phyloP scores from a whole-genome alignment of 495 filamentous ascomycete species.

The Chaetomidium leptoderma region DNA sequence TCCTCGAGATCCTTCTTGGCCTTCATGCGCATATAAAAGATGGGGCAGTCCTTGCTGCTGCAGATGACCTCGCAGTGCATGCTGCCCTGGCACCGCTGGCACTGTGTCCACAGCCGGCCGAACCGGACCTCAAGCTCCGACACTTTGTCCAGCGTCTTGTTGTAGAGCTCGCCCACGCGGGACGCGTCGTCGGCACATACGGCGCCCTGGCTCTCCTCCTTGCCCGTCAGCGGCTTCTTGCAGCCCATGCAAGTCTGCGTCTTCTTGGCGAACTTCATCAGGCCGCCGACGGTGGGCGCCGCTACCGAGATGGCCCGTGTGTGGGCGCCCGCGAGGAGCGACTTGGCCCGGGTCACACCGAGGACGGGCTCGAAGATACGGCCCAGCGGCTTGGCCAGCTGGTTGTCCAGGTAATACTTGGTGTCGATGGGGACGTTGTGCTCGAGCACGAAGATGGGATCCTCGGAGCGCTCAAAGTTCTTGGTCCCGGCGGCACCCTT shows the following conservation, averaged over 20 bases:
- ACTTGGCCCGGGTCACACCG: conserved; percentile 81
- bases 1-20: conserved; percentile 98
- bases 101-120: conserved; percentile 93
- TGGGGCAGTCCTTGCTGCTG: conserved; percentile 91
- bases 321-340: conserved; percentile 81
- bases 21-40: conserved; percentile 99
- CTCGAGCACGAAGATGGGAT: conserved; percentile 93
- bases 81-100: conserved; percentile 94
- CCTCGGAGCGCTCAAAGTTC: conserved; percentile 93
- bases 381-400: conserved; percentile 87
- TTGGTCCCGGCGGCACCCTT: conserved; percentile 83
- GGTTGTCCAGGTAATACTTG: conserved; percentile 98
- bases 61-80: conserved; percentile 98
- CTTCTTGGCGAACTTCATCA: conserved; percentile 98
- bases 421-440: conserved; percentile 98
- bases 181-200: conserved; percentile 83
- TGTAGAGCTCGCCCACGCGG: conserved; percentile 87
- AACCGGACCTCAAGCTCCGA: conserved; percentile 91
- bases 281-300: conserved; percentile 79
- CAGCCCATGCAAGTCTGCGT: conserved; percentile 98
- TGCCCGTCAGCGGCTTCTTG: conserved; percentile 84
- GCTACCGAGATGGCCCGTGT: conserved; percentile 88
- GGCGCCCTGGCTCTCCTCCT: conserved; percentile 76
- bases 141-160: conserved; percentile 79
- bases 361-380: conserved; percentile 98